phyloP scores from a whole-genome alignment of 73 alveolate species.

The Paramecium biaurelia region DNA sequence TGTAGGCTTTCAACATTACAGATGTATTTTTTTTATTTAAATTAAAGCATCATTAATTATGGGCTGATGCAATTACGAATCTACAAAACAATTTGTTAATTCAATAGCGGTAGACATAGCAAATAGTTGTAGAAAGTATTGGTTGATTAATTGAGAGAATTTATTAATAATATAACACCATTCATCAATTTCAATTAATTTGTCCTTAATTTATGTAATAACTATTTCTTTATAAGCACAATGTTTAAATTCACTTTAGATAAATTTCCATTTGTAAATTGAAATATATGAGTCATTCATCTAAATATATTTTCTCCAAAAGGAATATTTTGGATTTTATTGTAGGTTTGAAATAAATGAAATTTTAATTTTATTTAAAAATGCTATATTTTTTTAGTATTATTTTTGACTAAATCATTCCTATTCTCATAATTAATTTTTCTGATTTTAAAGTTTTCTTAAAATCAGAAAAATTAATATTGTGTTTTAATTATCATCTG shows the following conservation, averaged over 20 bases:
- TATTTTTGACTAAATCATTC: neutral
- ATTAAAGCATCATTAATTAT: slow-evolving; percentile 30
- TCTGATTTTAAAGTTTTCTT: neutral
- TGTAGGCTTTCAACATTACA: neutral
- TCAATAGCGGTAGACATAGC: neutral
- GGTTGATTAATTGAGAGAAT: neutral
- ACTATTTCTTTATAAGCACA: no score
- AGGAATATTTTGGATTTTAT: no score
- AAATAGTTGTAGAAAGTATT: neutral
- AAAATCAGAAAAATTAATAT: neutral
- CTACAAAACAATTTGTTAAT: neutral
- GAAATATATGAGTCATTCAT: no score
- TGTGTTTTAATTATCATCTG: neutral
- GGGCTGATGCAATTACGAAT: slow-evolving; percentile 48
- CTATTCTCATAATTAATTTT: neutral
- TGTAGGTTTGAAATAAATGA: no score
- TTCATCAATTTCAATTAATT: neutral
- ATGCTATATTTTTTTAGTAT: no score
- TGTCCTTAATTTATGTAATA: no score
- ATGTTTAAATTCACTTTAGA: no score
- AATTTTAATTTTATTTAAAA: no score
- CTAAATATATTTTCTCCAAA: no score
- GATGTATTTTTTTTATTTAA: neutral
- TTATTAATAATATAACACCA: neutral
- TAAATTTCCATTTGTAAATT: no score